A percentile compares a stretch with the other conserved stretches of the same genome.
These are phyloP conservation scores for Calonectria pteridis DNA, from an alignment of 2,329 filamentous ascomycete genomes.

Conservation along the genomic window DNA sequence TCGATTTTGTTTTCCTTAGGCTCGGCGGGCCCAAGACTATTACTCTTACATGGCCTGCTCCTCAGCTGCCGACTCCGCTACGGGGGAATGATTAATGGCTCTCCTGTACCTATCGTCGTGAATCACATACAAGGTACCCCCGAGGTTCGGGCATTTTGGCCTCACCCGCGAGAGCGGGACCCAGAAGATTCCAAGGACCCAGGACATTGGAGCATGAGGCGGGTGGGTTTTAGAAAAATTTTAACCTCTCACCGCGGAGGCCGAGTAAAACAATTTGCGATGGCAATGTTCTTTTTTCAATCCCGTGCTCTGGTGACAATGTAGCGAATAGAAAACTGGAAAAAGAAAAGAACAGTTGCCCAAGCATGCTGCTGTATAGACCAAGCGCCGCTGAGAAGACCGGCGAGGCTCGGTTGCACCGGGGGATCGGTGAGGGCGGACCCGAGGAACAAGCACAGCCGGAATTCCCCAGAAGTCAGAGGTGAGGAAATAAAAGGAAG, in stretches of 20 bases:
- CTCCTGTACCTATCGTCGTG: conserved; percentile 10
- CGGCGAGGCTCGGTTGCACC: not conserved
- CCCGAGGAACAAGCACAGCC: not conserved
- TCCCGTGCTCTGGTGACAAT: not conserved
- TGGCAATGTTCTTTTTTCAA: not conserved
- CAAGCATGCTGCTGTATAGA: not conserved
- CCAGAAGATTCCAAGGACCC: conserved; percentile 6
- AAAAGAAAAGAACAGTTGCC: not conserved
- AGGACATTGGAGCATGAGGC: not conserved
- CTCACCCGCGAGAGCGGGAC: conserved; percentile 9
- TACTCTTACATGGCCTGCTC: conserved; percentile 5
- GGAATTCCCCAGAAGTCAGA: not conserved
- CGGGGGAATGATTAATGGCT: conserved; percentile 14
- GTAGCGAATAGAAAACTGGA: not conserved
- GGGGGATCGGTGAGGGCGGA: not conserved
- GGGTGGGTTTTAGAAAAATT: not conserved
- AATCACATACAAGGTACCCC: conserved; percentile 21
- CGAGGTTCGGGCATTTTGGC: conserved; percentile 13
- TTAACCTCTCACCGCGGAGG: not conserved
- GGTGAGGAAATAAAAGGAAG: not conserved
- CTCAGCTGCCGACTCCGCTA: conserved; percentile 8
- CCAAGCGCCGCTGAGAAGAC: conserved; percentile 6
- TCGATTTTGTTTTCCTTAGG: conserved; percentile 16
- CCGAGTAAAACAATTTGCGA: not conserved
- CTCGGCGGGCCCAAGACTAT: conserved; percentile 1